Percentiles rank a stretch among this genome's conserved stretches.
These are phyloP conservation scores for Arthromyces matolae DNA, from an alignment of 768 basidiomycete species.

Conservation along the genomic window DNA sequence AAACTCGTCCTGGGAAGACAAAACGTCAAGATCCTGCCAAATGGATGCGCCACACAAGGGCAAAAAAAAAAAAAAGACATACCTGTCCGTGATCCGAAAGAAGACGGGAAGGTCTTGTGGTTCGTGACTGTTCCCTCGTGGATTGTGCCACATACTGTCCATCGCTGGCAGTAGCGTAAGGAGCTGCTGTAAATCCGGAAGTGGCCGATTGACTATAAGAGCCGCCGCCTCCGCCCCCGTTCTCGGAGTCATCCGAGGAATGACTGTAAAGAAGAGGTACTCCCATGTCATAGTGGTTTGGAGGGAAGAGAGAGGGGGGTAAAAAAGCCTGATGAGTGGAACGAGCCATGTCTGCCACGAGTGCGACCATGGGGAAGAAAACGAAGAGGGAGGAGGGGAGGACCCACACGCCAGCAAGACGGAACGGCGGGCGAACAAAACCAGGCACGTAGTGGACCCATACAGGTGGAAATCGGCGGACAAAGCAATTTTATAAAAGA, in stretches of 20 bases:
- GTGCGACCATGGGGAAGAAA: constrained; percentile 8
- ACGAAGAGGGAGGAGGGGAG: constrained; percentile 10
- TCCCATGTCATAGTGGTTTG: constrained; percentile 7
- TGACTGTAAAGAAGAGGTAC: constrained; percentile 15
- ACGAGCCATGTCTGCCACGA: constrained; percentile 14
- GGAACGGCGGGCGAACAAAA: not conserved
- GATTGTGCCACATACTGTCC: not conserved
- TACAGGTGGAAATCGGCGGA: not conserved
- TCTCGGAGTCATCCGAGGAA: constrained; percentile 16
- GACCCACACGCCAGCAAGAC: constrained; percentile 12
- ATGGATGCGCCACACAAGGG: constrained; percentile 15
- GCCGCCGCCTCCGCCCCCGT: constrained; percentile 15
- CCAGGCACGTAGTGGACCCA: constrained; percentile 13
- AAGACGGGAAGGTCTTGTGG: not conserved
- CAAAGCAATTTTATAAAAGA: constrained; percentile 6
- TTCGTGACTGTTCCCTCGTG: not conserved
- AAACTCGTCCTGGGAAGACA: not conserved
- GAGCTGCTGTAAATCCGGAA: constrained; percentile 9
- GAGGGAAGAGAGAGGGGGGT: constrained; percentile 1
- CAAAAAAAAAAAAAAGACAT: not conserved
- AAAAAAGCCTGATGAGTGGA: constrained; percentile 9
- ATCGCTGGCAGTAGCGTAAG: not conserved
- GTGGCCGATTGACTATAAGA: constrained; percentile 8
- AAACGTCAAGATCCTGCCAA: not conserved
- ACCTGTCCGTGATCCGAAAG: constrained; percentile 8